Percentiles rank a stretch among this genome's conserved stretches.
phyloP scores from a whole-genome alignment of 163 green algal species.

The Scenedesmus sp. region DNA sequence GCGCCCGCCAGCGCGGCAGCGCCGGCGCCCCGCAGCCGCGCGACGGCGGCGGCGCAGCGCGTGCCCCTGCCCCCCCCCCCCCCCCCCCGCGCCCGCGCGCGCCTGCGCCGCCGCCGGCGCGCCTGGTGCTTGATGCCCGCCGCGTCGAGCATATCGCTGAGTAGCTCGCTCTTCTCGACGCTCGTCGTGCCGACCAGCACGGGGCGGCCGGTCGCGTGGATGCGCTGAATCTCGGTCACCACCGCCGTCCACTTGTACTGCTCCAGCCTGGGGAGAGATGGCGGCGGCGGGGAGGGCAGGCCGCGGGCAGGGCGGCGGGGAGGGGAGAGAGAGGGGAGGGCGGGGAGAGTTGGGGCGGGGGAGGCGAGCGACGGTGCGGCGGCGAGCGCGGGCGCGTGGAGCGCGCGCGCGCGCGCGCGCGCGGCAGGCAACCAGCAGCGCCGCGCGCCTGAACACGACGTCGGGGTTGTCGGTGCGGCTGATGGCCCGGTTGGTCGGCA shows the following conservation, averaged over 20 bases:
- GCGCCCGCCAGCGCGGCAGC: too few species aligned
- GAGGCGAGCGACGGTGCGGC: too few species aligned
- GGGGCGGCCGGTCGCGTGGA: slow-evolving; percentile 83
- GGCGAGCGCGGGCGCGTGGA: too few species aligned
- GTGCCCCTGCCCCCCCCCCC: neutral
- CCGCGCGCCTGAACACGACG: slow-evolving; percentile 85
- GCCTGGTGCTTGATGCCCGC: slow-evolving; percentile 87
- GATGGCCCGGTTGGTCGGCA: slow-evolving; percentile 88
- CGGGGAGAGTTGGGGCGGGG: too few species aligned
- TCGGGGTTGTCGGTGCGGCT: slow-evolving; percentile 87
- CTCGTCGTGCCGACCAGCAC: slow-evolving; percentile 95
- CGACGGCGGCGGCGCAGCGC: too few species aligned
- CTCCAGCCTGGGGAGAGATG: slow-evolving; percentile 53
- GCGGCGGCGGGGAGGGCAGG: neutral
- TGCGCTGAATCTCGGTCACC: slow-evolving; percentile 86
- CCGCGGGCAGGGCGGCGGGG: too few species aligned
- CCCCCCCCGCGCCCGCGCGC: neutral
- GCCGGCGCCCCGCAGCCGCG: too few species aligned
- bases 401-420: neutral
- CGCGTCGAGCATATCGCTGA: slow-evolving; percentile 80
- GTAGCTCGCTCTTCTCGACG: slow-evolving; percentile 92
- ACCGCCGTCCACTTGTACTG: slow-evolving; percentile 87
- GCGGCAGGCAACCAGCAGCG: neutral
- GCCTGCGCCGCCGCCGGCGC: neutral
- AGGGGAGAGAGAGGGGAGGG: too few species aligned